Evolutionary conservation across 345 rosid species (phyloP).

Genomic region (Linum usitatissimum): DNA sequence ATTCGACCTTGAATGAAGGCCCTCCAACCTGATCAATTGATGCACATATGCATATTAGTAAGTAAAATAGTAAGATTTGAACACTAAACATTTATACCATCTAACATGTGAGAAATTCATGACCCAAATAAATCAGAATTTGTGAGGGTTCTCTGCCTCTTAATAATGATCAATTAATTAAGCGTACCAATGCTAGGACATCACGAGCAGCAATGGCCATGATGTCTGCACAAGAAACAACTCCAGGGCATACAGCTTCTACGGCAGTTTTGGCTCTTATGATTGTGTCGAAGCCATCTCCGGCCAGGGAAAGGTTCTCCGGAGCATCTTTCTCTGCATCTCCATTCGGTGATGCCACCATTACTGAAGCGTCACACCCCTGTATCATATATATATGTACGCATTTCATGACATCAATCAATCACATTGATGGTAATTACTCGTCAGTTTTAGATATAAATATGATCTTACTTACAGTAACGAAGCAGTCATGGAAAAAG

Average conservation of each 20-base stretch:
- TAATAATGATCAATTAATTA: too few relatives aligned
- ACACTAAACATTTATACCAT: too few relatives aligned
- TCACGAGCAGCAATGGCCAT: constrained; percentile 19
- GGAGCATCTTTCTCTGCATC: constrained; percentile 15
- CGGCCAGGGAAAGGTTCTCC: constrained; percentile 19
- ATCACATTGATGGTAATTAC: too few relatives aligned
- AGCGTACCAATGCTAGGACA: constrained; percentile 14
- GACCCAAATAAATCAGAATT: too few relatives aligned
- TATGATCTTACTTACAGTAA: constrained; percentile 35
- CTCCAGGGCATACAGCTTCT: constrained; percentile 13
- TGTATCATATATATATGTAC: too few relatives aligned
- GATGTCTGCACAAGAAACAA: constrained; percentile 20
- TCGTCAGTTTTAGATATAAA: too few relatives aligned
- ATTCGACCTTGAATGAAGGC: constrained; percentile 18
- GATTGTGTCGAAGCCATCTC: constrained; percentile 5
- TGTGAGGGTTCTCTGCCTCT: too few relatives aligned
- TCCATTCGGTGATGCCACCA: constrained; percentile 12
- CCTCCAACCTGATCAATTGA: constrained; percentile 14
- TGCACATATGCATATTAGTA: too few relatives aligned
- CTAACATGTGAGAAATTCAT: too few relatives aligned
- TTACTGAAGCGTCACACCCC: constrained; percentile 20
- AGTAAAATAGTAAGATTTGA: too few relatives aligned
- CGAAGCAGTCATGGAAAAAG: constrained; percentile 89
- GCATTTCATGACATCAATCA: too few relatives aligned
- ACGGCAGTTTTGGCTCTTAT: constrained; percentile 15